Conservation (phyloP, 2,329 filamentous ascomycete genomes). For the Didymella exigua region DNA sequence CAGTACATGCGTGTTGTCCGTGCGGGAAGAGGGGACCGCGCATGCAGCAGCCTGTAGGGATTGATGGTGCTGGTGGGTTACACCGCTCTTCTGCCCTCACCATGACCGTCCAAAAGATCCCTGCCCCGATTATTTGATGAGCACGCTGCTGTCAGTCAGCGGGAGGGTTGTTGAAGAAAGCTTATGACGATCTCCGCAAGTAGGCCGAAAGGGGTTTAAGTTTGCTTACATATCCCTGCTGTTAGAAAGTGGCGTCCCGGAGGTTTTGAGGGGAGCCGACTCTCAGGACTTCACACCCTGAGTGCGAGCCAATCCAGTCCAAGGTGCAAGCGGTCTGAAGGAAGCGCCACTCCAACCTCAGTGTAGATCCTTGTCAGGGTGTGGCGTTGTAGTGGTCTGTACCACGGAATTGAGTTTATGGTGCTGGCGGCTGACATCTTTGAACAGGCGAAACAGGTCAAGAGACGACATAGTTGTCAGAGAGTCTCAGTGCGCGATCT, state of each 20-base stretch:
- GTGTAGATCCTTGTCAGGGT: not conserved
- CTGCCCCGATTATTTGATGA: conserved; percentile 7
- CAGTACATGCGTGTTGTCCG: conserved; percentile 22
- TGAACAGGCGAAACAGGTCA: not conserved
- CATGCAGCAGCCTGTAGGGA: conserved; percentile 15
- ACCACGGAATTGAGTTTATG: not conserved
- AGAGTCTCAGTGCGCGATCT: not conserved
- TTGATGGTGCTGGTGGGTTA: conserved; percentile 16
- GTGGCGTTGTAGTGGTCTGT: not conserved
- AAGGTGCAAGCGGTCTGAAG: not conserved
- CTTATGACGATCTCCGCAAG: conserved; percentile 25
- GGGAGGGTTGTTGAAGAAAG: conserved; percentile 24
- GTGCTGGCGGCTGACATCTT: not conserved
- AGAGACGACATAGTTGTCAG: not conserved
- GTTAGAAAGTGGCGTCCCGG: conserved; percentile 25
- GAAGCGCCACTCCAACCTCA: not conserved
- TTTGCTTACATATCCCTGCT: conserved; percentile 7
- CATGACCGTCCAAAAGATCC: no score
- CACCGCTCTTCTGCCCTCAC: no score
- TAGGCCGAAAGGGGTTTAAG: conserved; percentile 18
- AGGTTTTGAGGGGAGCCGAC: conserved; percentile 36
- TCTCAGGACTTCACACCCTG: conserved; percentile 23
- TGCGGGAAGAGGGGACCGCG: conserved; percentile 21
- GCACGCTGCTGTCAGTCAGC: conserved; percentile 18
- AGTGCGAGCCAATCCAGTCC: not conserved